A percentile compares a stretch with the other conserved stretches of the same genome.
Evolutionary conservation across 2,329 filamentous ascomycete genomes (phyloP).

Genomic region (Lasiodiplodia gonubiensis): DNA sequence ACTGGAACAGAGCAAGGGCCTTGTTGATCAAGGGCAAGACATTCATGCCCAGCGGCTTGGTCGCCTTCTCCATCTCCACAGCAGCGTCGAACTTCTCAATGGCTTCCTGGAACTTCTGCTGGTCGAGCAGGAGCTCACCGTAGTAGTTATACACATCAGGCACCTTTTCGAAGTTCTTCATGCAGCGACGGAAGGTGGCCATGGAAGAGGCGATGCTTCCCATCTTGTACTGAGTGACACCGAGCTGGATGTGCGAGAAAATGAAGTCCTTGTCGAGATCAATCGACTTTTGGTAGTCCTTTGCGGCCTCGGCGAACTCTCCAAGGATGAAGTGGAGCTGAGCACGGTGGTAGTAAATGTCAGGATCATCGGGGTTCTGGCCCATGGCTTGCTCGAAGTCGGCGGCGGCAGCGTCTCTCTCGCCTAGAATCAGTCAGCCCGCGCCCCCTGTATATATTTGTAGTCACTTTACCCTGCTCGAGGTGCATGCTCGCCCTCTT

Average conservation of each 20-base stretch:
- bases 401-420: conserved; percentile 81
- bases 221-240: conserved; percentile 99
- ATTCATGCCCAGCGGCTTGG: conserved; percentile 94
- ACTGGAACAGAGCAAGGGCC: conserved; percentile 94
- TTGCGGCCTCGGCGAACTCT: conserved; percentile 90
- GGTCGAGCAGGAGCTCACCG: conserved; percentile 93
- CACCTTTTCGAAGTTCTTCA: conserved; percentile 97
- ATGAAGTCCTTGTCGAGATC: conserved; percentile 96
- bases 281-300: conserved; percentile 99
- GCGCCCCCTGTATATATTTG: not conserved
- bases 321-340: conserved; percentile 98
- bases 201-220: conserved; percentile 96
- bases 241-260: conserved; percentile 98
- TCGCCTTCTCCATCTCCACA: conserved; percentile 97
- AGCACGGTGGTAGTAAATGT: conserved; percentile 98
- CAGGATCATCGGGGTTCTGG: conserved; percentile 87
- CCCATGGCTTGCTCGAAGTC: conserved; percentile 87
- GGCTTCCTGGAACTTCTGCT: conserved; percentile 92
- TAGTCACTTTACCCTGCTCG: conserved; percentile 73
- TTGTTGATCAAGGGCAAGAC: conserved; percentile 98
- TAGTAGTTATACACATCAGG: conserved; percentile 99
- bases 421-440: conserved; percentile 56
- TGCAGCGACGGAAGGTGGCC: conserved; percentile 95
- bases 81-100: conserved; percentile 98
- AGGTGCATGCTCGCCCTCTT: conserved; percentile 98